Conservation (phyloP, 805 yeast genomes). For the Barnettozyma wickerhamii region DNA sequence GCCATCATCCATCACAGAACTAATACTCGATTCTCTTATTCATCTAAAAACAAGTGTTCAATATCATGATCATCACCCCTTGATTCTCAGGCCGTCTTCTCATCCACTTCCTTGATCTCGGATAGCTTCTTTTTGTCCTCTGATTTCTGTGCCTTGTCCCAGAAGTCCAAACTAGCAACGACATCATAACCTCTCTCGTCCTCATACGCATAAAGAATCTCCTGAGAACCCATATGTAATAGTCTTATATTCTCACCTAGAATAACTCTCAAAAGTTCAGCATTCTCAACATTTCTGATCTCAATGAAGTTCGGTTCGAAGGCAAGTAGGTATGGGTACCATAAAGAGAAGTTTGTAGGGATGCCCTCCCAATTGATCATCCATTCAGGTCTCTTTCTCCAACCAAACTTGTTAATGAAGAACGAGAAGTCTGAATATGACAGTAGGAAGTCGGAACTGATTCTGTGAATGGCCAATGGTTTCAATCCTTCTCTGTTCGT, state of each 20-base stretch:
- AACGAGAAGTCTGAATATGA: constrained; percentile 93
- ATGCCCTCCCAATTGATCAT: constrained; percentile 95
- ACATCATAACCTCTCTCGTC: constrained; percentile 88
- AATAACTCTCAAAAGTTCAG: constrained; percentile 81
- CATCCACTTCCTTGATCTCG: constrained; percentile 24
- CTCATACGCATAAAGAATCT: constrained; percentile 88
- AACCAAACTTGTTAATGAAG: constrained; percentile 90
- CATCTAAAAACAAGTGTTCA: not conserved
- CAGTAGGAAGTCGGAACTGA: constrained; percentile 82
- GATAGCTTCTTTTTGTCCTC: constrained; percentile 12
- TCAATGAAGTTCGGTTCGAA: constrained; percentile 90
- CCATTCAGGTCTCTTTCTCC: constrained; percentile 94
- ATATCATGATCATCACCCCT: not conserved
- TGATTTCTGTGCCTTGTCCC: constrained; percentile 44
- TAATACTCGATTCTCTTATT: not conserved
- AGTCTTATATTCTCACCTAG: constrained; percentile 89
- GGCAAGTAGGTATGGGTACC: constrained; percentile 90
- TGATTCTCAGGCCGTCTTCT: not conserved
- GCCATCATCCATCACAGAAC: not conserved
- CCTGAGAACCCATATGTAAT: constrained; percentile 86
- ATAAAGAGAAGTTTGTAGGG: constrained; percentile 87
- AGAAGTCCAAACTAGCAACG: constrained; percentile 88
- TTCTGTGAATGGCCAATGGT: constrained; percentile 88
- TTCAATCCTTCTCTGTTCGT: constrained; percentile 75
- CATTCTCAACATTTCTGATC: constrained; percentile 84